A percentile compares a stretch with the other conserved stretches of the same genome.
phyloP scores from a whole-genome alignment of 495 filamentous ascomycete genomes.

The Penicillium psychrofluorescens region DNA sequence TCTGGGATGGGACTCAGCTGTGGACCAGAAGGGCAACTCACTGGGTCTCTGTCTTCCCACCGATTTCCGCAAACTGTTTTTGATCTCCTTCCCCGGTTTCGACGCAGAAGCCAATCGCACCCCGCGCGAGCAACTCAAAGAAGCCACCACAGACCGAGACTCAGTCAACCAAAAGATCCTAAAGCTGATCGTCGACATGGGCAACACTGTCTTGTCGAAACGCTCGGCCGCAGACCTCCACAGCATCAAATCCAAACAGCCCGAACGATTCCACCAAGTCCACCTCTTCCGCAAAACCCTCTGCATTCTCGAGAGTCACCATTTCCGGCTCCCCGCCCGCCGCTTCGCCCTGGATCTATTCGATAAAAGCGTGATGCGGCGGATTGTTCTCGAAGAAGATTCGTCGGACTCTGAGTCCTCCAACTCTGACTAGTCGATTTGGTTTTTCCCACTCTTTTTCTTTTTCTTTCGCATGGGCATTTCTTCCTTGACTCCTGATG shows the following conservation, averaged over 20 bases:
- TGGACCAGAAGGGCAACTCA: constrained; percentile 73
- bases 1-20: constrained; percentile 85
- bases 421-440: constrained; percentile 17
- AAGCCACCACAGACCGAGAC: constrained; percentile 53
- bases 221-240: constrained; percentile 67
- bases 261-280: constrained; percentile 65
- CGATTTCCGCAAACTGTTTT: constrained; percentile 70
- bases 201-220: constrained; percentile 81
- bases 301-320: constrained; percentile 78
- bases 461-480: not conserved
- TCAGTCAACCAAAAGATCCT: constrained; percentile 65
- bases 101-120: constrained; percentile 28
- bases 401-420: constrained; percentile 36
- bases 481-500: not conserved
- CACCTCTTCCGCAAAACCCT: constrained; percentile 78
- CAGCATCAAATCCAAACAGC: constrained; percentile 57
- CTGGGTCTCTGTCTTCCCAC: constrained; percentile 81
- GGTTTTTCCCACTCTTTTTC: not conserved
- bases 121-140: constrained; percentile 33
- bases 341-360: constrained; percentile 90
- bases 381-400: constrained; percentile 67
- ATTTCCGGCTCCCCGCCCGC: constrained; percentile 76
- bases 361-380: constrained; percentile 77
- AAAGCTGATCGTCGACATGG: constrained; percentile 73
- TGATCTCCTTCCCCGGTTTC: constrained; percentile 37